These are phyloP conservation scores for Inonotus obliquus DNA, from an alignment of 1,284 basidiomycete species.

Conservation along the genomic window DNA sequence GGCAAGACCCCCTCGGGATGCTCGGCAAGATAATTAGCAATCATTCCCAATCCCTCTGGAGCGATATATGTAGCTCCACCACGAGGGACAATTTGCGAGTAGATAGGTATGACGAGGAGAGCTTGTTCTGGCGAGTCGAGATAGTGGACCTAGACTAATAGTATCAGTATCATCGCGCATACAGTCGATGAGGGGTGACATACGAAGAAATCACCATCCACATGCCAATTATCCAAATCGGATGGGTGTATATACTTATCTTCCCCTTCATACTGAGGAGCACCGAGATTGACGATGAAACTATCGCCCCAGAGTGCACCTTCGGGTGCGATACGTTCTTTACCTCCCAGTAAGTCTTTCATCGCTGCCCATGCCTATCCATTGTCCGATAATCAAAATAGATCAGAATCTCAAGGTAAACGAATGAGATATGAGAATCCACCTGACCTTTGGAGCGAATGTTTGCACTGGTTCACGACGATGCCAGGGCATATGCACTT, in stretches of 20 bases:
- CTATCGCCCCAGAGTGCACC: slow-evolving; percentile 50
- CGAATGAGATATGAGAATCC: not conserved
- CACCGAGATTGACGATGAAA: slow-evolving; percentile 57
- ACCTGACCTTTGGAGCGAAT: slow-evolving; percentile 50
- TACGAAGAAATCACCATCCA: slow-evolving; percentile 61
- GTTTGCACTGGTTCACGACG: slow-evolving; percentile 38
- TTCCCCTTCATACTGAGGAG: slow-evolving; percentile 34
- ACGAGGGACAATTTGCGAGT: slow-evolving; percentile 44
- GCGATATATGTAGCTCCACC: slow-evolving; percentile 56
- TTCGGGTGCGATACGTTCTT: slow-evolving; percentile 48
- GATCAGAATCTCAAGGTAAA: not conserved
- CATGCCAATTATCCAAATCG: slow-evolving; percentile 57
- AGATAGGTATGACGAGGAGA: slow-evolving; percentile 55
- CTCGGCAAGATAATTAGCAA: slow-evolving; percentile 48
- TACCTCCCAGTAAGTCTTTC: slow-evolving; percentile 51
- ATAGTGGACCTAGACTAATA: slow-evolving; percentile 41
- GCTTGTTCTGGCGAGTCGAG: slow-evolving; percentile 60
- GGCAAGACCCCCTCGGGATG: slow-evolving; percentile 54
- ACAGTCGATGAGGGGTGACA: not conserved
- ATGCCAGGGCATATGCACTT: slow-evolving; percentile 54
- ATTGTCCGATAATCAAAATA: not conserved
- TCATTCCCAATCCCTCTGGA: slow-evolving; percentile 45
- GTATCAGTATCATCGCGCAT: not conserved
- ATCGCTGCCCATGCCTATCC: slow-evolving; percentile 53
- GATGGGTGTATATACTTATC: slow-evolving; percentile 32